These are phyloP conservation scores for Chrysophaeum taylorii DNA, from an alignment of 352 stramenopile species.

Conservation along the genomic window DNA sequence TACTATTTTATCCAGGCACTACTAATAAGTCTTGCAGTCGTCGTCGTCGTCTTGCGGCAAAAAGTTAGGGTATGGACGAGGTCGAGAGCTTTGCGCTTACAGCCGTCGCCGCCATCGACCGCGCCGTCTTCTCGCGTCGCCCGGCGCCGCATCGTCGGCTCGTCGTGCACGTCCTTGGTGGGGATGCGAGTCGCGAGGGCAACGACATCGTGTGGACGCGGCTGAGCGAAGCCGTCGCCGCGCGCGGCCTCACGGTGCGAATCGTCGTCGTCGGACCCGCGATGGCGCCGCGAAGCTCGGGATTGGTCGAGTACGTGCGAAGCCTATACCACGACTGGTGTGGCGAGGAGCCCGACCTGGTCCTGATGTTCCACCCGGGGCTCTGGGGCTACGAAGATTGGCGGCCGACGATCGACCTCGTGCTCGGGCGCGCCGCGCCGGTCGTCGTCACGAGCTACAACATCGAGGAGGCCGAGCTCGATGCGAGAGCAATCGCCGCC, in stretches of 20 bases:
- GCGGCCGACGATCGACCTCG: conserved; percentile 18
- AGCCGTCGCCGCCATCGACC: too few relatives aligned
- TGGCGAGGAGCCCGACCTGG: conserved; percentile 15
- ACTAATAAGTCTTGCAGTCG: too few relatives aligned
- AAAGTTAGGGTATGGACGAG: too few relatives aligned
- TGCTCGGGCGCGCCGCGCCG: conserved; percentile 2
- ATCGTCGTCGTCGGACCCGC: neutral
- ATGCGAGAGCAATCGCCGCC: neutral
- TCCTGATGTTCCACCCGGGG: conserved; percentile 28
- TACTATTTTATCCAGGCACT: too few relatives aligned
- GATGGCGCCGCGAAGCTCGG: neutral
- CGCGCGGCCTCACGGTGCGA: neutral
- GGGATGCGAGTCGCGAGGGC: neutral
- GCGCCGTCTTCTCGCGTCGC: too few relatives aligned
- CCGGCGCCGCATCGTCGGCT: too few relatives aligned
- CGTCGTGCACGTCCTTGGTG: neutral
- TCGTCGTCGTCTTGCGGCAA: too few relatives aligned
- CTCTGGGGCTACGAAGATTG: conserved; percentile 32
- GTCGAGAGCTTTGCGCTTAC: too few relatives aligned
- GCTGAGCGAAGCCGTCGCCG: neutral
- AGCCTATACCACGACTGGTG: conserved; percentile 26
- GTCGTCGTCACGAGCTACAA: neutral
- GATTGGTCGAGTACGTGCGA: neutral
- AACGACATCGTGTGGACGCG: neutral
- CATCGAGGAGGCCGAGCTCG: neutral